Percentiles rank a stretch among this genome's conserved stretches.
phyloP scores from a whole-genome alignment of 2,329 filamentous ascomycete species.

The Xylaria sp. region DNA sequence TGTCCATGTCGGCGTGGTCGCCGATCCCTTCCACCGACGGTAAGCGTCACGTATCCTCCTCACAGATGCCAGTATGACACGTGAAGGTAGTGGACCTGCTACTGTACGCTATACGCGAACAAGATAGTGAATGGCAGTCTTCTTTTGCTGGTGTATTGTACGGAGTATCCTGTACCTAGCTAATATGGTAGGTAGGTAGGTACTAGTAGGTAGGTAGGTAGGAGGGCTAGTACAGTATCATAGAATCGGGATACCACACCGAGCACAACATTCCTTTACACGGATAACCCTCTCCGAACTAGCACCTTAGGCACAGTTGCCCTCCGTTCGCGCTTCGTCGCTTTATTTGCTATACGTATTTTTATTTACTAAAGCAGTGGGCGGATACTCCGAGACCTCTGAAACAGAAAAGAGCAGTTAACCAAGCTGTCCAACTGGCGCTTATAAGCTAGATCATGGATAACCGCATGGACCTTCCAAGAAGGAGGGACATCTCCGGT shows the following conservation, averaged over 20 bases:
- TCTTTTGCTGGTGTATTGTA: neutral
- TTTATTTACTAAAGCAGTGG: neutral
- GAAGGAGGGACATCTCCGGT: neutral
- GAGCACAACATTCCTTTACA: neutral
- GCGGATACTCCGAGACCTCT: neutral
- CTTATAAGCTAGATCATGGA: neutral
- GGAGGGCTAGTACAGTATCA: neutral
- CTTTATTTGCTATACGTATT: neutral
- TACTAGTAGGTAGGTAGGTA: too few species aligned
- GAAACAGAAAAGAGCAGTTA: conserved; percentile 7
- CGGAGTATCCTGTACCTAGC: neutral
- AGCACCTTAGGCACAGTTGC: neutral
- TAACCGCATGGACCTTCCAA: neutral
- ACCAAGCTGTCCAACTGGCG: neutral
- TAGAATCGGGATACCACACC: neutral
- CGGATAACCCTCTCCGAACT: neutral
- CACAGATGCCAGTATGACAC: conserved; percentile 25
- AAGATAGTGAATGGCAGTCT: neutral
- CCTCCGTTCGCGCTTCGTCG: too few species aligned
- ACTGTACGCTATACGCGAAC: neutral
- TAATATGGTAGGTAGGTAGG: neutral
- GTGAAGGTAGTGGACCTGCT: conserved; percentile 19
- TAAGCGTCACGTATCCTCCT: conserved; percentile 24
- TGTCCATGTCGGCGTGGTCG: conserved; percentile 18
- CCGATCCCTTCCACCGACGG: conserved; percentile 25